phyloP scores from a whole-genome alignment of 257 asterid species.

The Solanum bukasovii region DNA sequence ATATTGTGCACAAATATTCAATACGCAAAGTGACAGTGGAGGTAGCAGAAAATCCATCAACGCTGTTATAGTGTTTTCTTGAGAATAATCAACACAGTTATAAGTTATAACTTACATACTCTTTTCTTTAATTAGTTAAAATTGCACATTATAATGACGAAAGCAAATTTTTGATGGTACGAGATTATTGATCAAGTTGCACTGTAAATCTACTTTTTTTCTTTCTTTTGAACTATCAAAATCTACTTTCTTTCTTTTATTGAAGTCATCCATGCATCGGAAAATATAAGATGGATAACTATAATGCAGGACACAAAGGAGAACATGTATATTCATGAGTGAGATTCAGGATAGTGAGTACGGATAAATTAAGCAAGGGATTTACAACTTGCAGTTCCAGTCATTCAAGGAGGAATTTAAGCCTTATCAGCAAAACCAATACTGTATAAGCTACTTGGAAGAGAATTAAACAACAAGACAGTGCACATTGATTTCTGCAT shows the following conservation, averaged over 20 bases:
- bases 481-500: not conserved
- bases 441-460: not conserved
- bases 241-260: not conserved
- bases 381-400: not conserved
- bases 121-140: not conserved
- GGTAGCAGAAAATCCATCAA: not conserved
- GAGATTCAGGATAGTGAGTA: not conserved
- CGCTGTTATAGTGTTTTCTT: not conserved
- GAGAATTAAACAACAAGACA: not conserved
- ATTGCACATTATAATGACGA: not conserved
- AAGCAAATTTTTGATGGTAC: not conserved
- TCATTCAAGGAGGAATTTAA: not conserved
- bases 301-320: not conserved
- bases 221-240: not conserved
- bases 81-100: not conserved
- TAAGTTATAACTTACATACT: not conserved
- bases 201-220: not conserved
- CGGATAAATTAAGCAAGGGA: not conserved
- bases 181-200: not conserved
- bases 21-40: slow-evolving; percentile 1
- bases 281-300: not conserved
- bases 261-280: not conserved
- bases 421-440: not conserved
- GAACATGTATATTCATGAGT: not conserved
- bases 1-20: slow-evolving; percentile 6